A percentile compares a stretch with the other conserved stretches of the same genome.
These are phyloP conservation scores for Onygenales sp. DNA, from an alignment of 2,329 filamentous ascomycete genomes.

Conservation along the genomic window DNA sequence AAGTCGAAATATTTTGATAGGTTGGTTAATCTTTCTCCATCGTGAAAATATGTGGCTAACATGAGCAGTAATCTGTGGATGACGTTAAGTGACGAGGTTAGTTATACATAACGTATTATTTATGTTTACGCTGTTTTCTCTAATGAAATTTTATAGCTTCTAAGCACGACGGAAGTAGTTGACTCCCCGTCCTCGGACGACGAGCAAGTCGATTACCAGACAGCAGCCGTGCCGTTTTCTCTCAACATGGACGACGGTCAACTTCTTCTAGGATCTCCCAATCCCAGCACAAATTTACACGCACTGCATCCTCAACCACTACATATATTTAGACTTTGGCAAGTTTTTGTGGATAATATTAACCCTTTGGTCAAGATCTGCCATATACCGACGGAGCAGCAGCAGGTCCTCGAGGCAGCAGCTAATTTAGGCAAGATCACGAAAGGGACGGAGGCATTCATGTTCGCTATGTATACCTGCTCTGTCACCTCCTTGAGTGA, in stretches of 20 bases:
- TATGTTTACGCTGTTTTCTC: neutral
- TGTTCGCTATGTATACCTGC: conserved; percentile 58
- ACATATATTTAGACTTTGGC: conserved; percentile 60
- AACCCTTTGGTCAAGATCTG: conserved; percentile 63
- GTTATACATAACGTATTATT: neutral
- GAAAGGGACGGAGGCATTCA: conserved; percentile 31
- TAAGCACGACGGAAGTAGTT: neutral
- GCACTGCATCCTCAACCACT: conserved; percentile 16
- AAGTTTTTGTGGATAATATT: conserved; percentile 63
- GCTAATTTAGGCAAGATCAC: conserved; percentile 34
- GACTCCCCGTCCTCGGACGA: neutral
- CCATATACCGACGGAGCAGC: conserved; percentile 61
- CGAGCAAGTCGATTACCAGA: neutral
- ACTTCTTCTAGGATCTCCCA: conserved; percentile 1
- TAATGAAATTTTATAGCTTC: neutral
- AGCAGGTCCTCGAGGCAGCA: conserved; percentile 54
- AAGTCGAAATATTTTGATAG: conserved; percentile 21
- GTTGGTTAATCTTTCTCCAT: conserved; percentile 19
- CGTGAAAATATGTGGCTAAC: conserved; percentile 34
- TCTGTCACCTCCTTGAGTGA: conserved; percentile 47
- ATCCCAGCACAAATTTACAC: neutral
- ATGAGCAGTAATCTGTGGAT: conserved; percentile 9
- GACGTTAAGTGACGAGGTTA: conserved; percentile 12
- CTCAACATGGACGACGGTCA: neutral
- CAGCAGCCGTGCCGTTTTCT: neutral